Conservation (phyloP, 176 grass and related monocot species). For the Aegilops longissima region DNA sequence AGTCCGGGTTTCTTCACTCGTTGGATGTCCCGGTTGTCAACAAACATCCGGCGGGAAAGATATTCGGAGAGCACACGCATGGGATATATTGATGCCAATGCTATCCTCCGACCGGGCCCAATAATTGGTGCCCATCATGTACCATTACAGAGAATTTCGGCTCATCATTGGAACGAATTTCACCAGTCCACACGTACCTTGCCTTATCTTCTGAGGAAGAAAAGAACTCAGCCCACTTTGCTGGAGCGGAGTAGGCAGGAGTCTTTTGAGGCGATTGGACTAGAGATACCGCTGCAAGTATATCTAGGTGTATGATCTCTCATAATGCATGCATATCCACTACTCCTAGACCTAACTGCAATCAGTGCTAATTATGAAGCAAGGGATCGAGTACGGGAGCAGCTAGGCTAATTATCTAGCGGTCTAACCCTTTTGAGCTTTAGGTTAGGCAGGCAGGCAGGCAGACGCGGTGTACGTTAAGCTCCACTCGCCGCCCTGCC, state of each 20-base stretch:
- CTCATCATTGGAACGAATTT: conserved; percentile 4
- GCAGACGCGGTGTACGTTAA: neutral
- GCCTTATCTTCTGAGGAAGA: neutral
- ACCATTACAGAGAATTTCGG: neutral
- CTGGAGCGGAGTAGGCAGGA: neutral
- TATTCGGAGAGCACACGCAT: too few species aligned
- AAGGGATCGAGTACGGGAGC: neutral
- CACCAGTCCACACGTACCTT: neutral
- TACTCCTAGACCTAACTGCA: neutral
- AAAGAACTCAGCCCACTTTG: neutral
- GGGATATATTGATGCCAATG: neutral
- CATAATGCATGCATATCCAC: neutral
- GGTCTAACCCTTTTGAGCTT: neutral
- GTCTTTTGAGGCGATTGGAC: neutral
- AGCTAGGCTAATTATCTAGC: neutral
- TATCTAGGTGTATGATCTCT: neutral
- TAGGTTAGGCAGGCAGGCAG: conserved; percentile 30
- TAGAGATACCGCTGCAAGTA: neutral
- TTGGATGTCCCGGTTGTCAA: too few species aligned
- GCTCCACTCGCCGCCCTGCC: neutral
- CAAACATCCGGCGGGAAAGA: too few species aligned
- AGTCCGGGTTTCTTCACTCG: too few species aligned
- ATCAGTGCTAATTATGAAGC: neutral
- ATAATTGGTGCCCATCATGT: neutral
- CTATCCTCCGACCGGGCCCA: neutral